Percentiles rank a stretch among this genome's conserved stretches.
Conservation (phyloP, 306 rosid genomes). For the Glycyrrhiza uralensis region DNA sequence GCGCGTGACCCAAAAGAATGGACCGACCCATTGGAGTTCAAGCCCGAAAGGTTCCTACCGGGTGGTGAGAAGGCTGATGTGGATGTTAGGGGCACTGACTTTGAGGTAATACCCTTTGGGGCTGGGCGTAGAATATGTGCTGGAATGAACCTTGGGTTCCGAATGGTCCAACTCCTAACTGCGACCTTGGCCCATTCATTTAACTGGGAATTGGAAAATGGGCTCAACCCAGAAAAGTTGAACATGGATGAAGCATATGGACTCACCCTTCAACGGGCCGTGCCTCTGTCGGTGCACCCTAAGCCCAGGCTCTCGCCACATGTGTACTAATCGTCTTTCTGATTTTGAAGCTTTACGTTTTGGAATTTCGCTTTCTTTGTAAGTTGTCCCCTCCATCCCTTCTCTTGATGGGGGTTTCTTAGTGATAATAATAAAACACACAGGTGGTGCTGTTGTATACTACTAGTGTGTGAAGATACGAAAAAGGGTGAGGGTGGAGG, state of each 20-base stretch:
- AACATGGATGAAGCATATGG: constrained; percentile 84
- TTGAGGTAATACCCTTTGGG: constrained; percentile 82
- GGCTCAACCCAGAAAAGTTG: constrained; percentile 38
- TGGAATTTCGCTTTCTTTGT: background rate
- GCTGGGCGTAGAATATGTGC: constrained; percentile 86
- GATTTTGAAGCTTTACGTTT: background rate
- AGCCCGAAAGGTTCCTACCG: constrained; percentile 63
- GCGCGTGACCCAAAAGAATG: constrained; percentile 71
- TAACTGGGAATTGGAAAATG: constrained; percentile 54
- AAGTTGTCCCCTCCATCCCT: background rate
- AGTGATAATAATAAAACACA: background rate
- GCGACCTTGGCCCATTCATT: constrained; percentile 65
- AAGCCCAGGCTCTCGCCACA: constrained; percentile 41
- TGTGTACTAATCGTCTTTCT: constrained; percentile 21
- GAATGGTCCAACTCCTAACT: constrained; percentile 63
- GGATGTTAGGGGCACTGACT: constrained; percentile 65
- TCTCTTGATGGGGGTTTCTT: background rate
- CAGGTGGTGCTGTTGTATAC: background rate
- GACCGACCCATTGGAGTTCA: constrained; percentile 53
- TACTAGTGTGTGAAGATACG: background rate
- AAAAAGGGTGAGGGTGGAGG: too few species aligned
- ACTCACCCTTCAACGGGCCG: constrained; percentile 62
- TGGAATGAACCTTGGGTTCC: constrained; percentile 65
- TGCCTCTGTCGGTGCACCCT: constrained; percentile 51
- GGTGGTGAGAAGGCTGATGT: constrained; percentile 64